Evolutionary conservation across 768 basidiomycete genomes (phyloP), one percentile per base, ranked within the genome.

Genomic region (Lyophyllum decastes): DNA sequence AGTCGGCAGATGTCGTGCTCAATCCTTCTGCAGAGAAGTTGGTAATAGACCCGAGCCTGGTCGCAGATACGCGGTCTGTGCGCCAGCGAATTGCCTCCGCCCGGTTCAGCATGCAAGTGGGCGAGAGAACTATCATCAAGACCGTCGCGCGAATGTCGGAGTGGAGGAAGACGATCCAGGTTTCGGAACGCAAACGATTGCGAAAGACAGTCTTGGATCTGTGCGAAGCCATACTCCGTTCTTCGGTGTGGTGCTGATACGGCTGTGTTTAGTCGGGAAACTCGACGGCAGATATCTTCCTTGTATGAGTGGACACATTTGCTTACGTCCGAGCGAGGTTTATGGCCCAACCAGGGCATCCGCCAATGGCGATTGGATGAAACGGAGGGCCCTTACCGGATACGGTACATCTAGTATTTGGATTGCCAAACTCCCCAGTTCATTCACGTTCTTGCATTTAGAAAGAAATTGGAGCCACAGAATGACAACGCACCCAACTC

Each of bases 321-420:
- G 9, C 72, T 90, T 22, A 84, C 84, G 2, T 85, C 86, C 0
- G 95, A 96, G 67, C 82, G 91, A 21, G 94, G 94, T 0, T 67
- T 96, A 12, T 96, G 95, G 94, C 85, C 87, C 1, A 79, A 82
- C 44, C 70, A 78, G 16, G 76, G 76, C 40, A 73, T 66, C 2
- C 73, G 75, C 22, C 63, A 81, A 11, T 96, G 95, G 95, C 76
- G 88, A 30, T 72, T 96, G 45, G 95, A 96, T 60, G 94, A 95
- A 65, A 95, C 94, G 1, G 95, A 97, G 66, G 95, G 94, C 0
- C 94, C 94, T 1, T 82, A 91, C 64, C 84, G 94, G 47, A 89
- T 92, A 52, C 78, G 94, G 94, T 93, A 64, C 17, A 64, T 59
- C 50, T 35, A 17, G 34, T 17, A 52, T 16, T 52, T 52, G 7